A percentile compares a stretch with the other conserved stretches of the same genome.
These are phyloP conservation scores for Penicillium cinerascens DNA, from an alignment of 495 filamentous ascomycete species.

Conservation along the genomic window DNA sequence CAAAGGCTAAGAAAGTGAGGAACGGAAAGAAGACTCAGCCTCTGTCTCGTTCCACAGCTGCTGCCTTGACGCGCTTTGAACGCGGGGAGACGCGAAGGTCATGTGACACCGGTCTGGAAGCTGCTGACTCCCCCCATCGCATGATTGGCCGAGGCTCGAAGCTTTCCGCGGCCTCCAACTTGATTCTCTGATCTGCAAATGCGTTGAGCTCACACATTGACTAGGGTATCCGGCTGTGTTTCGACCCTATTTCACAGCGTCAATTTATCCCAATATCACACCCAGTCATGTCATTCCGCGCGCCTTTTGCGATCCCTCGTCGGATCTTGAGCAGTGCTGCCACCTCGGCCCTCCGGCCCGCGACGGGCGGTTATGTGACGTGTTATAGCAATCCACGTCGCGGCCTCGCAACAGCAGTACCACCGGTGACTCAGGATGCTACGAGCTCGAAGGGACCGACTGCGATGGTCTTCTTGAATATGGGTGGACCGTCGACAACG, in stretches of 20 bases:
- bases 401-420: conserved; percentile 62
- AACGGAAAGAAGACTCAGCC: neutral
- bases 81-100: conserved; percentile 37
- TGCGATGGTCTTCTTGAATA: conserved; percentile 98
- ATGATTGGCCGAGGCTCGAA: conserved; percentile 25
- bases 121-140: conserved; percentile 25
- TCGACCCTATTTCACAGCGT: neutral
- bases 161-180: neutral
- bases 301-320: conserved; percentile 27
- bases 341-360: conserved; percentile 18
- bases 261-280: neutral
- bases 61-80: conserved; percentile 30
- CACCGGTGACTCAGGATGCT: conserved; percentile 70
- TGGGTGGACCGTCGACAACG: conserved; percentile 91
- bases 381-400: conserved; percentile 24
- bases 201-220: neutral
- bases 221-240: neutral
- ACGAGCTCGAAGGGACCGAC: conserved; percentile 67
- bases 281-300: conserved; percentile 37
- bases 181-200: neutral
- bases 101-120: conserved; percentile 29
- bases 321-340: conserved; percentile 27
- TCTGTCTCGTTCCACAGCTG: conserved; percentile 7
- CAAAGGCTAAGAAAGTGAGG: neutral
- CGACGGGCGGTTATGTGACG: conserved; percentile 21